Conservation (phyloP, 2,329 filamentous ascomycete species). For the Aspergillaceae sp. region DNA sequence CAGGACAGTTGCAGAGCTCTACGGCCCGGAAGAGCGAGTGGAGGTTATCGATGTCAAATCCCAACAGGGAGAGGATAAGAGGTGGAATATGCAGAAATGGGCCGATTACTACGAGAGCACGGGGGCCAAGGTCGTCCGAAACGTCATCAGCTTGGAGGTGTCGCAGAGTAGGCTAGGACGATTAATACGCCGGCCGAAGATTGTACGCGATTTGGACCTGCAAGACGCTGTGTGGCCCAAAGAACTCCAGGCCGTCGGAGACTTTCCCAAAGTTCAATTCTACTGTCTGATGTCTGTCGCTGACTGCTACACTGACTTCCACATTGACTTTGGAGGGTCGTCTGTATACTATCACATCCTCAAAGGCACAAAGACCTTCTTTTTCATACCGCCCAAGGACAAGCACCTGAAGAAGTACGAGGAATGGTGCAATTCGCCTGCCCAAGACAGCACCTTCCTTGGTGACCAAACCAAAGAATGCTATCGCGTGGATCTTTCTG, state of each 20-base stretch:
- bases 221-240: slow-evolving; percentile 46
- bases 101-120: slow-evolving; percentile 58
- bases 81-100: slow-evolving; percentile 59
- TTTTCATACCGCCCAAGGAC: slow-evolving; percentile 61
- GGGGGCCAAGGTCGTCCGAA: slow-evolving; percentile 54
- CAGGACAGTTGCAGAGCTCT: slow-evolving; percentile 54
- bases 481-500: slow-evolving; percentile 56
- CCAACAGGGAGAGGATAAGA: slow-evolving; percentile 56
- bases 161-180: slow-evolving; percentile 55
- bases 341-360: slow-evolving; percentile 64
- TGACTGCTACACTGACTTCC: slow-evolving; percentile 64
- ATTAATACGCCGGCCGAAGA: slow-evolving; percentile 54
- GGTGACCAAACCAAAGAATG: slow-evolving; percentile 58
- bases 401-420: slow-evolving; percentile 62
- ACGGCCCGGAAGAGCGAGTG: slow-evolving; percentile 53
- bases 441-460: slow-evolving; percentile 58
- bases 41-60: slow-evolving; percentile 64
- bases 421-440: slow-evolving; percentile 59
- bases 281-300: slow-evolving; percentile 64
- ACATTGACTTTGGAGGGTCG: slow-evolving; percentile 63
- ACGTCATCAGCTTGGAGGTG: slow-evolving; percentile 62
- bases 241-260: slow-evolving; percentile 45
- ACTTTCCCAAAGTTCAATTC: slow-evolving; percentile 57
- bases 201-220: slow-evolving; percentile 54
- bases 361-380: slow-evolving; percentile 61